A percentile compares a stretch with the other conserved stretches of the same genome.
phyloP scores from a whole-genome alignment of 2,329 filamentous ascomycete genomes.

The Magnaporthiopsis rhizophila region DNA sequence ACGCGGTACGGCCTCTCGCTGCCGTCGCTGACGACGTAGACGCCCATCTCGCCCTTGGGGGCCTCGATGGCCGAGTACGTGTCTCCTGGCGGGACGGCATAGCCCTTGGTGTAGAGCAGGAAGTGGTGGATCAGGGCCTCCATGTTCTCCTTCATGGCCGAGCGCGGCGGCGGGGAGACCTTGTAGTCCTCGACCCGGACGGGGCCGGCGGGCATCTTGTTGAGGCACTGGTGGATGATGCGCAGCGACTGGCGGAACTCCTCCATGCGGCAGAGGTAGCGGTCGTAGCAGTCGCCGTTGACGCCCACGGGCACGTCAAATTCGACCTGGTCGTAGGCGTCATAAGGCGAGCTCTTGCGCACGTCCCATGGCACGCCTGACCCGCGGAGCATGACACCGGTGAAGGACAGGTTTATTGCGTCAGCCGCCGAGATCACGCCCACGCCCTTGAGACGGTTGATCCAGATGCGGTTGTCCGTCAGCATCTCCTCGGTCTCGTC shows the following conservation, averaged over 20 bases:
- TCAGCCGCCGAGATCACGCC: constrained; percentile 88
- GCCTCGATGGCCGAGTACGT: constrained; percentile 98
- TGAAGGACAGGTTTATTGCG: constrained; percentile 95
- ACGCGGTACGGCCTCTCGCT: constrained; percentile 95
- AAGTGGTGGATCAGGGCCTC: constrained; percentile 99
- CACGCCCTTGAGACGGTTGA: constrained; percentile 81
- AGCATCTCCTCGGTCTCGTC: constrained; percentile 98
- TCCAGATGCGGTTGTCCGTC: constrained; percentile 99
- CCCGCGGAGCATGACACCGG: constrained; percentile 94
- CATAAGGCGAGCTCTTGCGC: constrained; percentile 93
- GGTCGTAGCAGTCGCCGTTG: constrained; percentile 98
- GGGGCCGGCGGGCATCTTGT: constrained; percentile 95
- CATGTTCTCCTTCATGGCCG: constrained; percentile 99
- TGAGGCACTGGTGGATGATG: constrained; percentile 97
- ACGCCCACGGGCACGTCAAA: constrained; percentile 96
- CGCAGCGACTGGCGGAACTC: constrained; percentile 97
- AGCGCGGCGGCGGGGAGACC: constrained; percentile 86
- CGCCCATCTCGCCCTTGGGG: constrained; percentile 99
- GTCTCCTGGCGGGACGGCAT: constrained; percentile 92
- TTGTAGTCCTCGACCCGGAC: constrained; percentile 98
- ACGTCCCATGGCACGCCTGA: constrained; percentile 95
- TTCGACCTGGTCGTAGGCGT: constrained; percentile 95
- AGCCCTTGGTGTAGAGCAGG: constrained; percentile 96
- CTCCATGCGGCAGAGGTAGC: constrained; percentile 98
- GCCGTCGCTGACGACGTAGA: constrained; percentile 92